Conservation (phyloP, 345 rosid genomes). For the Citrus australasica region DNA sequence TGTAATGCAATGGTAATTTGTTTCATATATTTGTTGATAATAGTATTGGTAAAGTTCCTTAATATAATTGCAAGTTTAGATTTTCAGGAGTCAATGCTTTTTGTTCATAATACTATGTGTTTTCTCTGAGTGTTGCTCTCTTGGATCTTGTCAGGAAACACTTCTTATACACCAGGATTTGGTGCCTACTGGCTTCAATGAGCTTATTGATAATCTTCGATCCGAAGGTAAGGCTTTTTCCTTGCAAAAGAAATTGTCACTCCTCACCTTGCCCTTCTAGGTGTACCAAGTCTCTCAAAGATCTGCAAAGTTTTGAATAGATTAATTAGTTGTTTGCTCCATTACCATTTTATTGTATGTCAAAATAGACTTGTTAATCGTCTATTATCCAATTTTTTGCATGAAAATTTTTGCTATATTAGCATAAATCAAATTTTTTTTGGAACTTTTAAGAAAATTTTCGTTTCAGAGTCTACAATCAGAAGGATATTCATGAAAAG, state of each 20-base stretch:
- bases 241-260: not conserved
- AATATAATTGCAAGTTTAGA: not conserved
- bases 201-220: constrained; percentile 52
- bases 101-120: not conserved
- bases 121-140: constrained; percentile 6
- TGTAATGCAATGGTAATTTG: constrained; percentile 90
- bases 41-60: not conserved
- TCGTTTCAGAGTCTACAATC: not conserved
- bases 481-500: not conserved
- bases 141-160: constrained; percentile 62
- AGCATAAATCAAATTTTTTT: not conserved
- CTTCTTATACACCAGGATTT: constrained; percentile 93
- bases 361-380: not conserved
- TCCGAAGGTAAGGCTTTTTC: constrained; percentile 48
- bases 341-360: not conserved
- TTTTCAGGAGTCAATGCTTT: not conserved
- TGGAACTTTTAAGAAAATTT: not conserved
- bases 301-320: not conserved
- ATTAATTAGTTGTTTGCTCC: not conserved
- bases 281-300: not conserved
- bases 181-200: constrained; percentile 55
- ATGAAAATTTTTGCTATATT: not conserved
- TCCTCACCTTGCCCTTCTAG: not conserved
- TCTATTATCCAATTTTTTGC: not conserved
- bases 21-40: not conserved